Base-by-base conservation (phyloP, 805 yeast genomes). In the Kodamaea restingae region DNA sequence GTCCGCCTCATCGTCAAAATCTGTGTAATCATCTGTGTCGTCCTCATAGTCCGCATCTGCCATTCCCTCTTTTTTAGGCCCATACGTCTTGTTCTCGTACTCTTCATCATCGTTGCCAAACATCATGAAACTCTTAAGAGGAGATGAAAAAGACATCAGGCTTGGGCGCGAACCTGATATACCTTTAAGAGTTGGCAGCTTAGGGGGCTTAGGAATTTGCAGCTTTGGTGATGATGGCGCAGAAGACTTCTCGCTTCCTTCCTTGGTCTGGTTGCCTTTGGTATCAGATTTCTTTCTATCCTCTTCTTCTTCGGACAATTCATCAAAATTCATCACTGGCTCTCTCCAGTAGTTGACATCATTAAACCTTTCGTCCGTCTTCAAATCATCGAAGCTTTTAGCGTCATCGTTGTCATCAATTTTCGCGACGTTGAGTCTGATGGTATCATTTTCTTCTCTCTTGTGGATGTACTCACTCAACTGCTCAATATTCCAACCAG, bases 291-390 rank as follows among this genome's bases (percentile, higher is more conserved):
- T 27, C 24, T 21, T 38, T 7, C 2, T 38, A 8, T 15, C 40
- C 9, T 38, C 41, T n/a, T 52, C 60, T 14, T 34, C 46, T 15
- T 56, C 61, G 41, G 80, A 73, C 32, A 77, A 63, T 41, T 80
- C 85, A 42, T 76, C 75, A 17, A 84, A 52, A 44, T 80, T 79
- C 18, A 90, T 52, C 31, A 30, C 11, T 1, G 96, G 95, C 38
- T 81, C 91, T 47, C 95, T 70, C 98, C 98, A 93, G 58, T 75
- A 93, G 55, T 85, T 90, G 32, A 85, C 85, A 61, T 93, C 98
- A 6, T 87, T 85, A 58, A 69, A 93, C 46, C 76, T 77, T 47
- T 80, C 83, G 39, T 76, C 81, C 2, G 67, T 30, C 21, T 30
- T 15, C n/a, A 58, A 48, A 51, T 62, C 26, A 7, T 39, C 29